Percentiles rank a stretch among this genome's conserved stretches.
Conservation (phyloP, 2,329 filamentous ascomycete species). For the Talaromyces verruculosus region DNA sequence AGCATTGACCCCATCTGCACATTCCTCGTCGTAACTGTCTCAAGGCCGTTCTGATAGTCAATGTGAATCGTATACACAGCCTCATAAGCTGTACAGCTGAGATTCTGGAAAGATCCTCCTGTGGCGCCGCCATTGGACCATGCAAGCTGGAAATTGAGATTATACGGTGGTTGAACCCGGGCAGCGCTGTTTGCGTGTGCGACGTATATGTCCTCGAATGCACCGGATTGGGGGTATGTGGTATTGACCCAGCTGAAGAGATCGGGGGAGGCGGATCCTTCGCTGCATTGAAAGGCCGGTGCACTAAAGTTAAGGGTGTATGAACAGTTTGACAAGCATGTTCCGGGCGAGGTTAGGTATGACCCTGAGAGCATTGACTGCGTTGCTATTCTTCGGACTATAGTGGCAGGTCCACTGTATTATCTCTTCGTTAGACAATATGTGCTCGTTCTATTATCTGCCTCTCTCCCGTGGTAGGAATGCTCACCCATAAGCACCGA, state of each 20-base stretch:
- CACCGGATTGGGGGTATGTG: constrained; percentile 6
- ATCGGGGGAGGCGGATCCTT: constrained; percentile 5
- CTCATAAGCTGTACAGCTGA: constrained; percentile 17
- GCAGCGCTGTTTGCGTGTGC: neutral
- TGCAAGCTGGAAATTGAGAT: constrained; percentile 11
- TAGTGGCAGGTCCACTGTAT: constrained; percentile 5
- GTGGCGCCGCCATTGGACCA: neutral
- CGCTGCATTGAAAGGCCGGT: constrained; percentile 12
- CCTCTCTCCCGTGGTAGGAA: too few species aligned
- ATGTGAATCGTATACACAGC: constrained; percentile 7
- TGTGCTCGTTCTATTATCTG: too few species aligned
- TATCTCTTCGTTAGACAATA: neutral
- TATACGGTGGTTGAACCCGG: neutral
- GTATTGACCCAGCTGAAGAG: constrained; percentile 13
- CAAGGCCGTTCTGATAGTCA: neutral
- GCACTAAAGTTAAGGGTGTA: constrained; percentile 8
- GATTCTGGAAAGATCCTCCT: constrained; percentile 1
- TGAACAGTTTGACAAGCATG: constrained; percentile 11
- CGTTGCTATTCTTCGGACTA: constrained; percentile 3
- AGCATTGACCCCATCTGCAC: neutral
- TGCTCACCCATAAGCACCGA: constrained; percentile 15
- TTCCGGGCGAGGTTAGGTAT: neutral
- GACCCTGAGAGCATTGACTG: constrained; percentile 13
- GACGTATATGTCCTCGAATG: constrained; percentile 5
- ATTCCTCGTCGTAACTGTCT: constrained; percentile 1